Evolutionary conservation across 768 basidiomycete species (phyloP), one percentile per base, ranked within the genome.

Genomic region (Tricholoma sp.): DNA sequence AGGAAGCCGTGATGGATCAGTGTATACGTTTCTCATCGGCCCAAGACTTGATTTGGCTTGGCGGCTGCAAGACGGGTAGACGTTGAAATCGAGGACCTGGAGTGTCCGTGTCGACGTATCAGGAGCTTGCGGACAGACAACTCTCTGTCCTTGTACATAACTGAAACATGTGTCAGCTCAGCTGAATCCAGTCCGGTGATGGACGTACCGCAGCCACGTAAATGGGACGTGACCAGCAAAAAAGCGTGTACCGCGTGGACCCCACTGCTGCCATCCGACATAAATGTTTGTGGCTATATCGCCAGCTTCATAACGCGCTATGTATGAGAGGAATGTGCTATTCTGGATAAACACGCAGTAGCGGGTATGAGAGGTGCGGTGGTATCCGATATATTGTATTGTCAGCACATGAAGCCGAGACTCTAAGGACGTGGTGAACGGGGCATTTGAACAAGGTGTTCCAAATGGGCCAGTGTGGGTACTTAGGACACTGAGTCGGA

Each of bases 391-490:
- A 41, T 59, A 55, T 18, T 55, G 50, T 33, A 62, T 45, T 6
- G 49, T 55, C 34, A 62, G 8, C 2, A 58, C 59, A 33, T 58
- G 59, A 8, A 62, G 39, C 12, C 61, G 54, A 12, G 59, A 55
- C 6, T 31, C 41, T 13, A 56, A 33, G 13, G 54, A 54, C 3
- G 73, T 62, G 5, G 49, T 45, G 28, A 74, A 73, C 1, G 61
- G 52, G 17, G 61, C 61, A 31, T 57, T 54, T 0, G 63, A 50
- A 1, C 57, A 61, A 29, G 68, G 62, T 0, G 53, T 55, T 1
- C 68, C 69, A 17, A 71, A 71, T 1, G 71, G 74, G 0, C 68
- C 69, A 0, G 74, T 71, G 49, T 76, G 75, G 5, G 64, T 68
- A 13, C 41, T 28, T 10, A 71, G 20, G 6, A 9, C n/a, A 15